Evolutionary conservation across 2,329 filamentous ascomycete genomes (phyloP), one percentile per base, ranked within the genome.

Genomic region (Cercospora sesami): DNA sequence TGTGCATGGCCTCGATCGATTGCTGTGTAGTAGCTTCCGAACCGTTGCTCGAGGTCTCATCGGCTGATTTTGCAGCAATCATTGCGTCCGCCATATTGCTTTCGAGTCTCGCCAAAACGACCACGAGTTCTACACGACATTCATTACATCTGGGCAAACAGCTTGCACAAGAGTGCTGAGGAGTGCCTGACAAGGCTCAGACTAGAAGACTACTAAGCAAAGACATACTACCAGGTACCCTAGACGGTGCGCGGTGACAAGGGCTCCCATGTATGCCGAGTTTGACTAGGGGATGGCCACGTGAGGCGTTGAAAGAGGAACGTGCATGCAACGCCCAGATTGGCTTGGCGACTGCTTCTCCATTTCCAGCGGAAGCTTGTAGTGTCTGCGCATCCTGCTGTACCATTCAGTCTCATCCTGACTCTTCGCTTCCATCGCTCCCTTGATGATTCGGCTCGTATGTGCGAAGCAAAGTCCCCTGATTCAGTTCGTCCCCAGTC

Each of bases 401-500:
- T 51, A 51, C 45, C 18, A 21, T 21, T 23, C 45, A 51, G 18
- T 21, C 21, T 51, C 45, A 51, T 51, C 45, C 18, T 10, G 42
- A 48, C 18, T 23, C 45, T 21, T 21, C 45, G 45, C 45, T 62
- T n/a, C 28, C 57, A 28, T 18, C 16, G 48, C 33, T 39, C 4
- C 33, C 33, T 39, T 63, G 51, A 26, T 10, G 18, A 10, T 64
- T 23, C 16, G 51, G 48, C 65, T 67, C 60, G 42, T 68, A 68
- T 58, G 66, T 64, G 7, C 61, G 66, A 10, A 64, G 61, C 60
- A 68, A 31, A 12, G 66, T 64, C n/a, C 61, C 66, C 42, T 68
- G 66, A 48, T 68, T 68, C 60, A 68, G 62, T 62, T 59, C 55
- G 14, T 53, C 39, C 23, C 66, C 68, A 7, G 64, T 69, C 7